Evolutionary conservation across 495 filamentous ascomycete genomes (phyloP), one percentile per base, ranked within the genome.

Genomic region (Neurospora sp.): DNA sequence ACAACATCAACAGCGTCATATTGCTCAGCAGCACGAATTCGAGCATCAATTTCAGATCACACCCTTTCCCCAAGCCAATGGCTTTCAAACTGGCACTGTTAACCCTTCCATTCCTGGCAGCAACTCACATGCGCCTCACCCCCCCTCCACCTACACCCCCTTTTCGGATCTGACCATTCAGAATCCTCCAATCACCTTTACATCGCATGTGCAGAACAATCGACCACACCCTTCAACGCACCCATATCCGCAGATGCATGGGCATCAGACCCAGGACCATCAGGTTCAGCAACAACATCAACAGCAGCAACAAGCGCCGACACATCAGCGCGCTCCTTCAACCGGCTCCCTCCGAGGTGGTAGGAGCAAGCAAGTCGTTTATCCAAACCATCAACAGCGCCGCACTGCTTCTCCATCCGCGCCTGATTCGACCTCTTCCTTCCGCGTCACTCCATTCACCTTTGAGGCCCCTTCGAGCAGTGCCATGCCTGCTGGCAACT

Each of bases 381-480:
- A 65, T 65, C 27, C 53, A 71, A 68, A 22, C 59, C 41, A 27
- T 38, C 70, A 61, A 45, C 68, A 53, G 31, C 71, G 27, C 27
- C 71, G 61, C 69, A 71, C 40, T 14, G 69, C 77, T 39, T 80
- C 77, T 37, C 77, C 77, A 7, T 72, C 75, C 20, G 69, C 73
- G 9, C 71, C 76, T 69, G 65, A 47, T 68, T 41, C 42, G 6
- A 27, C 59, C 4, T 27, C 69, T 6, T 37, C 71, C 16, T 72
- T 40, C 20, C 75, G 72, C 53, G 72, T 61, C 40, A 75, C 75
- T 38, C 75, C 77, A 4, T 78, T 79, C 65, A 72, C 72, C 16
- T 77, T 78, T 40, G 78, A 82, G 37, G 76, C 77, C 0, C 81
- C 79, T 0, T 80, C 80, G 74, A 75, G 71, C n/a, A 74, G 74